Evolutionary conservation across 2,329 filamentous ascomycete genomes (phyloP), one percentile per base, ranked within the genome.

Genomic region (Ceratocystiopsis brevicomis): DNA sequence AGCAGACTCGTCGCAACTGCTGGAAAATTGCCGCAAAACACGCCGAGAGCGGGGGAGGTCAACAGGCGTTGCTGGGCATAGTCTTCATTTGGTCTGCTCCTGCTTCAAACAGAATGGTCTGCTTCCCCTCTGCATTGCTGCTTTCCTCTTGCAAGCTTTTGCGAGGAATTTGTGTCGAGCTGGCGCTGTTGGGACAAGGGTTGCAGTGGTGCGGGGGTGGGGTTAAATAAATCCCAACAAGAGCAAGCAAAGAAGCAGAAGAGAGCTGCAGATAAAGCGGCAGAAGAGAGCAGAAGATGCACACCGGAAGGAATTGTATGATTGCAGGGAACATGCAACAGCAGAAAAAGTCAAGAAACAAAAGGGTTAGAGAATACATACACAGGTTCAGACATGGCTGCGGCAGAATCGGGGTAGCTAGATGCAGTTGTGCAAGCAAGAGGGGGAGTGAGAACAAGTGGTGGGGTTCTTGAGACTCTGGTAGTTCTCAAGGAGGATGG

Each of bases 381-480:
- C 75, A 76, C 73, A 63, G 75, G 62, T 61, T 71, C 70, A 69
- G 72, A 76, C 72, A 76, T 76, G 62, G 62, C 35, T 47, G 46
- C 37, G 40, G 43, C 18, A 19, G 37, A 34, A 34, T 11, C 17
- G 17, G 36, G 34, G 15, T 38, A 41, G n/a, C 33, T 13, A 14
- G 9, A 13, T 8, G 36, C 35, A 36, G 34, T 16, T 32, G 19
- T 37, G 40, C 18, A 32, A 34, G 41, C 25, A 34, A 34, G 37
- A 38, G 42, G 33, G 25, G 35, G 8, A 32, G 36, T 40, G 38
- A 32, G 37, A 18, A n/a, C 16, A 21, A 36, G 41, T 16, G 30
- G 38, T 38, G 25, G 4, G 2, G 25, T 30, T 30, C 25, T 30
- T 30, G 25, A 30, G 25, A 30, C 6, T 30, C 10, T 8, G 25